phyloP scores from a whole-genome alignment of 805 yeast genomes.

The Metschnikowia vanudenii region DNA sequence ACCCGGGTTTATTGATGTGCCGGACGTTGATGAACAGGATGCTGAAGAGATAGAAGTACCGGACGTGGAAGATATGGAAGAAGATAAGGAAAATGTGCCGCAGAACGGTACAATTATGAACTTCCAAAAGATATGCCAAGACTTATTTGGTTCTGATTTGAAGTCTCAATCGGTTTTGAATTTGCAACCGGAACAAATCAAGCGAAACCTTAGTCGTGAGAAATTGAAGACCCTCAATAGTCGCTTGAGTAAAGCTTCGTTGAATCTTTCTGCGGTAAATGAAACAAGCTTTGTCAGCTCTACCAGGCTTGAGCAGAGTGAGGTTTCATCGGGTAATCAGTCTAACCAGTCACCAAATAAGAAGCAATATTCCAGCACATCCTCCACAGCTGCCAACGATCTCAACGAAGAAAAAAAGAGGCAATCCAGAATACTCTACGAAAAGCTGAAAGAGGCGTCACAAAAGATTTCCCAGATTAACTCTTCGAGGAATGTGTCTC shows the following conservation, averaged over 20 bases:
- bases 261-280: constrained; percentile 8
- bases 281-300: background rate
- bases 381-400: background rate
- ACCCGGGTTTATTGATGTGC: constrained; percentile 20
- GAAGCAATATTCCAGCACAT: background rate
- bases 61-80: constrained; percentile 14
- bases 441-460: constrained; percentile 31
- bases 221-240: constrained; percentile 13
- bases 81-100: constrained; percentile 17
- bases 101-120: constrained; percentile 27
- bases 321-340: constrained; percentile 11
- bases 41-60: constrained; percentile 17
- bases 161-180: constrained; percentile 9
- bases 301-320: constrained; percentile 18
- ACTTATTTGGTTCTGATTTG: constrained; percentile 27
- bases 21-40: constrained; percentile 13
- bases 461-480: constrained; percentile 21
- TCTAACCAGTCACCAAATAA: background rate
- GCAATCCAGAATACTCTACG: constrained; percentile 26
- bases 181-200: constrained; percentile 6
- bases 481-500: constrained; percentile 15
- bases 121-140: constrained; percentile 34
- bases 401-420: constrained; percentile 19
- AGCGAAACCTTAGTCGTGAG: constrained; percentile 10
- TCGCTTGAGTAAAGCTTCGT: constrained; percentile 16